Base-by-base conservation (phyloP, 176 grass and related monocot species). In the Raddia distichophylla region DNA sequence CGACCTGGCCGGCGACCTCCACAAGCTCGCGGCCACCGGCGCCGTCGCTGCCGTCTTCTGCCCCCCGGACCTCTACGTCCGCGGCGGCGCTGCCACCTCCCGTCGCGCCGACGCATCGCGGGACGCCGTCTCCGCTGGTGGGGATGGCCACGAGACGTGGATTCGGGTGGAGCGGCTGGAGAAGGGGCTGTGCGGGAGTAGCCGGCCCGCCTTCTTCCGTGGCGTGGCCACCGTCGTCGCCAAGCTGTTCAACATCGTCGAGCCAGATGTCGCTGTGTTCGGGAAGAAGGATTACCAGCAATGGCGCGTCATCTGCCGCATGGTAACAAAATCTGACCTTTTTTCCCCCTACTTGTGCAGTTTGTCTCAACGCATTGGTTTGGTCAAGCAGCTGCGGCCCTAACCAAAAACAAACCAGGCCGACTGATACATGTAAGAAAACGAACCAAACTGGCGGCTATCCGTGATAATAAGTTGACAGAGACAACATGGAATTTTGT, bases 201-300 rank as follows among this genome's bases (percentile, higher is more conserved):
- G 92, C 77, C 80, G 92, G 34, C 95, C 95, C 1, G 78, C 93
- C 1, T 89, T 94, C 80, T 98, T 98, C 75, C 89, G 92, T 50
- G 95, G 92, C 5, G 92, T 98, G 8, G 92, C 92, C 8, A 94
- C 95, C 18, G 67, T 98, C 0, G 92, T 98, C 13, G 80, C 92
- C 44, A 98, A 98, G 81, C 49, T 98, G 6, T 91, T 98, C 57
- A 92, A 95, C 33, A 86, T 95, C 55, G 79, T 98, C 1, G 95
- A 98, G 57, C 95, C 95, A 1, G 95, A 95, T 63, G 37, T 91
- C 15, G 95, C 90, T 4, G 49, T 98, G 35, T 98, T 98, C n/a
- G 95, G 90, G 70, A 98, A 98, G 75, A 98, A 98, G 74, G 95
- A 98, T 71, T 98, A 98, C 63, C 95, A 98, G 70, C 92, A 98